Conservation (phyloP, 164 flowering plant species). For the Magnolia changhungtana region DNA sequence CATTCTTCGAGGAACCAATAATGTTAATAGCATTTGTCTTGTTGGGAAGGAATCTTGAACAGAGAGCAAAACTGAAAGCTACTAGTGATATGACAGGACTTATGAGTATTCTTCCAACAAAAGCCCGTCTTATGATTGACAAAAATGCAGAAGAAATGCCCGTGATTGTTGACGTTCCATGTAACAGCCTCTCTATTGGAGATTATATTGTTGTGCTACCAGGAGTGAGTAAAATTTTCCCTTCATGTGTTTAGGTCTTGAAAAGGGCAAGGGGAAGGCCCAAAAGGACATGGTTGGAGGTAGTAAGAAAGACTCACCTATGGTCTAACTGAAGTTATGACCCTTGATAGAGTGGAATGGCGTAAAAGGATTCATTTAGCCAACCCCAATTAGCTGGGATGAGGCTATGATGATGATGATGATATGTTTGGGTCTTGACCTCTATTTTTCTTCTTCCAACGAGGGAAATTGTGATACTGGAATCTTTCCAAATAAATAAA, state of each 20-base stretch:
- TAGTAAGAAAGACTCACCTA: no score
- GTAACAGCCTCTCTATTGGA: conserved; percentile 70
- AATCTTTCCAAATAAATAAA: no score
- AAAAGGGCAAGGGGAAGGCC: not conserved
- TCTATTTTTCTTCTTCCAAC: no score
- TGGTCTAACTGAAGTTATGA: no score
- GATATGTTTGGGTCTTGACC: no score
- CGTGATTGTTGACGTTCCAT: conserved; percentile 82
- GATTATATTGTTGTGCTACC: conserved; percentile 82
- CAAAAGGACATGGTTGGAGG: no score
- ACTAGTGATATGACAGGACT: conserved; percentile 97
- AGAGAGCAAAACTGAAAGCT: conserved; percentile 93
- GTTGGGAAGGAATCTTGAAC: conserved; percentile 95
- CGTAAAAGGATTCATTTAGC: no score
- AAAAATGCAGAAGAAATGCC: conserved; percentile 31
- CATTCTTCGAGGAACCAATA: conserved; percentile 96
- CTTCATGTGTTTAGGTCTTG: not conserved
- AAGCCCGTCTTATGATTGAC: conserved; percentile 84
- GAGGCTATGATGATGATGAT: no score
- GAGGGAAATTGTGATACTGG: no score
- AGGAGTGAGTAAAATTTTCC: conserved; percentile 58
- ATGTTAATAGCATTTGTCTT: conserved; percentile 97
- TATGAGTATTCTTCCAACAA: conserved; percentile 77
- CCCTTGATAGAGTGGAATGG: no score
- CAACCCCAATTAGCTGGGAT: no score